Evolutionary conservation across 1,284 basidiomycete species (phyloP), one percentile per base, ranked within the genome.

Genomic region (Cerioporus squamosus): DNA sequence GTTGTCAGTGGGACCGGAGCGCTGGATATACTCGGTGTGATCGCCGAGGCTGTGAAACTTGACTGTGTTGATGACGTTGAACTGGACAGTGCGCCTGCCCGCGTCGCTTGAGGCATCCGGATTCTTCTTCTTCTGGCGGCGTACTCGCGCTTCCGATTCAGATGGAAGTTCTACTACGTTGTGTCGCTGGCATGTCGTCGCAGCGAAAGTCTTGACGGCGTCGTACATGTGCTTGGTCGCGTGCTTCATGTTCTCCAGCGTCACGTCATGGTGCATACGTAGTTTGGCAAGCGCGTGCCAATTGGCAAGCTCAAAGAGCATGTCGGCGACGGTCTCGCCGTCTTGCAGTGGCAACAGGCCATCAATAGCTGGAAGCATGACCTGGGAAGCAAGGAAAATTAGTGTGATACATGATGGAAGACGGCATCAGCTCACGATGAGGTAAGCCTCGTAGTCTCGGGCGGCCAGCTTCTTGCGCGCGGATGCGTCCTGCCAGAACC

Each of bases 31-130:
- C 1, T 18, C 36, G 0, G 68, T 50, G 55, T 76, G 77, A 53
- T 79, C 70, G 0, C 70, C 68, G 0, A 79, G 60, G 0, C 61
- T 48, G 54, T 79, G 77, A 0, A 70, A 53, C 50, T 80, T 79
- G 56, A 66, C 64, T 0, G 72, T 74, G 6, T 61, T 51, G 24
- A 74, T 49, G 24, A 52, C 45, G 45, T 75, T 75, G 23, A 62
- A 53, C 23, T 22, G 2, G 12, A 46, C 46, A 17, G 42, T 15
- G 33, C 62, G 57, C 6, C 40, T 20, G 24, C 42, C 23, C 29
- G 40, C 14, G 20, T 53, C n/a, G 20, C 33, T 18, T 2, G 15
- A 15, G 22, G 20, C 40, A 4, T 9, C 44, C 24, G 15, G 17
- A 15, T 26, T 18, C 12, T 45, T 40, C 24, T 6, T 46, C 24